These are phyloP conservation scores for Boletus semigastroideus DNA, from an alignment of 1,284 basidiomycete species.

Conservation along the genomic window DNA sequence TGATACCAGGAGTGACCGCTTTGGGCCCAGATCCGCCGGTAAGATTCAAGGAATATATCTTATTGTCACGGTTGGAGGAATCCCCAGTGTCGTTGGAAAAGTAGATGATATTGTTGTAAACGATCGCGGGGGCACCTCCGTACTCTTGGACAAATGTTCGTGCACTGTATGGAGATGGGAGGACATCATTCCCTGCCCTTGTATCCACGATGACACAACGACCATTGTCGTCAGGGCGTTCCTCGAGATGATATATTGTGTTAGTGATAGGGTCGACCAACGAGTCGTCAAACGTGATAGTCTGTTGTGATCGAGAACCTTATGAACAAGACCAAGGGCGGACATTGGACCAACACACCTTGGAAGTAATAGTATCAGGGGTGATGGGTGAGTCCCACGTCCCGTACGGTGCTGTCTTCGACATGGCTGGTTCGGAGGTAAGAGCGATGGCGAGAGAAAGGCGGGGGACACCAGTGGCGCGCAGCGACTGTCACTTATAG, in stretches of 20 bases:
- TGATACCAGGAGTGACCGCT: constrained; percentile 18
- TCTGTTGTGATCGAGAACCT: constrained; percentile 2
- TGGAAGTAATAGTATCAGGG: constrained; percentile 27
- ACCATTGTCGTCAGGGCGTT: constrained; percentile 35
- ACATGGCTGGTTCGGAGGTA: not conserved
- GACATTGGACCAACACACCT: not conserved
- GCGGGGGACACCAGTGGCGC: not conserved
- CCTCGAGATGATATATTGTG: constrained; percentile 39
- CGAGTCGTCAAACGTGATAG: constrained; percentile 29
- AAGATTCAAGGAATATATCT: constrained; percentile 6
- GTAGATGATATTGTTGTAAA: constrained; percentile 27
- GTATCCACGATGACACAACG: constrained; percentile 17
- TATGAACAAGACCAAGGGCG: not conserved
- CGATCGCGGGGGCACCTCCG: constrained; percentile 37
- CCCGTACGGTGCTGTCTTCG: constrained; percentile 35
- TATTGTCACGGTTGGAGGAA: constrained; percentile 5
- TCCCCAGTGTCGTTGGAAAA: constrained; percentile 31
- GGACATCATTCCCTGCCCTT: constrained; percentile 17
- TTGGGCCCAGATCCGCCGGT: not conserved
- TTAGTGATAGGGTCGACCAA: constrained; percentile 32
- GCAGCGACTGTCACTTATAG: not conserved
- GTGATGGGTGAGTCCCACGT: constrained; percentile 39
- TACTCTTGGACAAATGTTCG: constrained; percentile 37
- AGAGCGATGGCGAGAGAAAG: not conserved
- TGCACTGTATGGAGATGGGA: constrained; percentile 33